Evolutionary conservation across 257 asterid species (phyloP).

Genomic region (Fraxinus anomala): DNA sequence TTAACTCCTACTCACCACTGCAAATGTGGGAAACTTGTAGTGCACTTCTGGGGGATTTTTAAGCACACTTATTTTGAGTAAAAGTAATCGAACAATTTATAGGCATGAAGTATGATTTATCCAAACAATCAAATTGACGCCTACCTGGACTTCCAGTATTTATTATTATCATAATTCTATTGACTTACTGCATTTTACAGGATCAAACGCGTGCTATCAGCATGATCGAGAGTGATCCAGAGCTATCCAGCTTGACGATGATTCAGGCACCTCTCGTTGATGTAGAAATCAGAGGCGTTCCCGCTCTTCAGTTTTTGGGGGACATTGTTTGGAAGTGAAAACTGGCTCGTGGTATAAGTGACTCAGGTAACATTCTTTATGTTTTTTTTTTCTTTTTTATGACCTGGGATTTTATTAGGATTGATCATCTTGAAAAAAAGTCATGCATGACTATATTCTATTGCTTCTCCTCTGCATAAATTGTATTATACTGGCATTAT

Average conservation of each 20-base stretch:
- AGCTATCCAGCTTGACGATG: slow-evolving; percentile 70
- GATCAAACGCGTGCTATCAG: slow-evolving; percentile 84
- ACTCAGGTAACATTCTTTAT: slow-evolving; percentile 22
- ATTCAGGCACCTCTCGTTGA: slow-evolving; percentile 94
- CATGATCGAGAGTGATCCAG: slow-evolving; percentile 66
- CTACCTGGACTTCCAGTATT: neutral
- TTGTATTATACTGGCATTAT: neutral
- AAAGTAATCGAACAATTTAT: too few relatives aligned
- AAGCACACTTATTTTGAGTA: too few relatives aligned
- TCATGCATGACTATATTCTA: neutral
- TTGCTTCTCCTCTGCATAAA: neutral
- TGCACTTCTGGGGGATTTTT: too few relatives aligned
- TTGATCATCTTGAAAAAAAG: neutral
- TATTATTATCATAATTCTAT: slow-evolving; percentile 19
- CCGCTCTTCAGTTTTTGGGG: slow-evolving; percentile 97
- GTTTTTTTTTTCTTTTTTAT: neutral
- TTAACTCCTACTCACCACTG: neutral
- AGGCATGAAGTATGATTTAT: too few relatives aligned
- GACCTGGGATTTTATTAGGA: neutral
- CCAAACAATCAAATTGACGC: neutral
- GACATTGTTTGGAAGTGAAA: slow-evolving; percentile 88
- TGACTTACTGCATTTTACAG: slow-evolving; percentile 41
- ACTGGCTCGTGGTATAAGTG: slow-evolving; percentile 9
- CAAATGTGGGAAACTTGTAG: too few relatives aligned
- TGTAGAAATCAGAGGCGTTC: slow-evolving; percentile 96